Base-by-base conservation (phyloP, 805 yeast species). In the Candida golubevii region DNA sequence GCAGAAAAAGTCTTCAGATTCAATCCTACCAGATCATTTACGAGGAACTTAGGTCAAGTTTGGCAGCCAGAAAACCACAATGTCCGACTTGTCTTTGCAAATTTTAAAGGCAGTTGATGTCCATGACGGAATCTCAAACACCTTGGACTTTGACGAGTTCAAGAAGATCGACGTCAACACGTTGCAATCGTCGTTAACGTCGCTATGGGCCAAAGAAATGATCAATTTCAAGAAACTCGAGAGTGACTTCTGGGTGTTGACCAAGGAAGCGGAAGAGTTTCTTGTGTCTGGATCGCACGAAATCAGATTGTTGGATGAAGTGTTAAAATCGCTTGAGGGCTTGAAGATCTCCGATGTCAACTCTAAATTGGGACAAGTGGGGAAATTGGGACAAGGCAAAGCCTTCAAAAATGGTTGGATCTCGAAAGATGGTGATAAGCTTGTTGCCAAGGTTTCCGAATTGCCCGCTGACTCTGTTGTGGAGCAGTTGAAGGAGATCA, bases 341-440 rank as follows among this genome's bases (percentile, higher is more conserved):
- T 75, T 93, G 57, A 87, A 85, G 60, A 82, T 93, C 56, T 63
- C 85, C 23, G 97, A 91, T 42, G 87, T 85, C 42, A 65, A 67
- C 46, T 62, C 81, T 44, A 77, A 83, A 53, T 72, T 91, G 68
- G 97, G 97, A 45, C 71, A 80, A 41, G 80, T 80, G 47, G 98
- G 97, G 50, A 83, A 83, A 56, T 77, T 91, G 52, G 99, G 99
- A 51, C 99, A 93, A 71, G 96, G 95, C 56, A 83, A 90, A 59
- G 99, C 98, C 13, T 95, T 93, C 78, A 91, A 89, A 68, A 90
- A 90, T 65, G 95, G 95, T 35, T 93, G 99, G 99, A 83, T 93
- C 58, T 71, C 78, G 51, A 93, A 95, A 65, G 86, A 84, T 47
- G 95, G 91, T 46, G 95, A 86, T 56, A 80, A 76, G 58, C 77